Evolutionary conservation across 805 yeast species (phyloP).

Genomic region (Wickerhamomyces queroliae): DNA sequence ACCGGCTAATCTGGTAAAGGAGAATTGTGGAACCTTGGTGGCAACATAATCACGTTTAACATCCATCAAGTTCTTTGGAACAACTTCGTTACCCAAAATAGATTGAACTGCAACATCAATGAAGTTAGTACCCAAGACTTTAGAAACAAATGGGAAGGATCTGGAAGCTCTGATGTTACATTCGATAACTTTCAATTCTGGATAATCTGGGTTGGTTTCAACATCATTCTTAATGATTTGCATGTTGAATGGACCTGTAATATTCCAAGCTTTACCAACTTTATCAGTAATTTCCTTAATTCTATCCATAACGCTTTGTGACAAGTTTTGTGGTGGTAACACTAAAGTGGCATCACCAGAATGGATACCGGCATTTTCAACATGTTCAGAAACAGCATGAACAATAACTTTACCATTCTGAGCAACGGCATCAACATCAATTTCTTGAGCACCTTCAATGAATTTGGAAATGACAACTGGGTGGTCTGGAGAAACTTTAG

Average conservation of each 20-base stretch:
- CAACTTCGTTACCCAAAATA: slow-evolving; percentile 58
- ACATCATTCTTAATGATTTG: slow-evolving; percentile 82
- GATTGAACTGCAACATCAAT: slow-evolving; percentile 94
- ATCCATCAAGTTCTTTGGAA: slow-evolving; percentile 80
- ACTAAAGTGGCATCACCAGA: slow-evolving; percentile 98
- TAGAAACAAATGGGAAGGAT: slow-evolving; percentile 98
- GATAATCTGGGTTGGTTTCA: slow-evolving; percentile 48
- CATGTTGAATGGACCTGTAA: slow-evolving; percentile 98
- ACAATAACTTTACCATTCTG: slow-evolving; percentile 80
- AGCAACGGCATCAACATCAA: slow-evolving; percentile 97
- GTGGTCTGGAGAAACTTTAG: slow-evolving; percentile 90
- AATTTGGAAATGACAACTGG: slow-evolving; percentile 97
- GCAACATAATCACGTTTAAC: slow-evolving; percentile 79
- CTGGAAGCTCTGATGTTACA: slow-evolving; percentile 98
- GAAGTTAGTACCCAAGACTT: slow-evolving; percentile 91
- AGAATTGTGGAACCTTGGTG: slow-evolving; percentile 96
- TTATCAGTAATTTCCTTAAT: slow-evolving; percentile 86
- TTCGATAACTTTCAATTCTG: slow-evolving; percentile 89
- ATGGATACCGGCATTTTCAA: slow-evolving; percentile 97
- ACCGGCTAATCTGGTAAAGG: slow-evolving; percentile 97
- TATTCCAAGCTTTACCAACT: slow-evolving; percentile 91
- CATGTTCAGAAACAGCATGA: slow-evolving; percentile 96
- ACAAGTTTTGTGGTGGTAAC: slow-evolving; percentile 83
- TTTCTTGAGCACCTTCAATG: slow-evolving; percentile 93
- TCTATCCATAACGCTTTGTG: slow-evolving; percentile 59